Percentiles rank a stretch among this genome's conserved stretches.
These are phyloP conservation scores for Pythium guiyangense DNA, from an alignment of 352 stramenopile species.

Conservation along the genomic window DNA sequence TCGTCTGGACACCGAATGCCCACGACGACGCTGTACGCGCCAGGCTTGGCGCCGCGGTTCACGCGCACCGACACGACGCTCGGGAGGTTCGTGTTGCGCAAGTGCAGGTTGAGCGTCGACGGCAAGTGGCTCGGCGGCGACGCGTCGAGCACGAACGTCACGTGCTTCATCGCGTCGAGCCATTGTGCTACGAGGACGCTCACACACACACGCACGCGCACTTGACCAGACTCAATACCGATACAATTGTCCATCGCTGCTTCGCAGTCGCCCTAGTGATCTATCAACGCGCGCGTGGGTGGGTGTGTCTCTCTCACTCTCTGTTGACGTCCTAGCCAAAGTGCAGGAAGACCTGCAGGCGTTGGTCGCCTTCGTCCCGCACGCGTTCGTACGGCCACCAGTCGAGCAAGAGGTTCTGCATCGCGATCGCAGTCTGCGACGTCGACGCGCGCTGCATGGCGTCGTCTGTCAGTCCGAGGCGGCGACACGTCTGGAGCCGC, in stretches of 20 bases:
- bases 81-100: constrained; percentile 65
- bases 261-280: not conserved
- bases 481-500: constrained; percentile 53
- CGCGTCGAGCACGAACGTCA: constrained; percentile 67
- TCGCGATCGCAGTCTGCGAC: constrained; percentile 44
- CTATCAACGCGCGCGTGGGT: not conserved
- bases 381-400: constrained; percentile 31
- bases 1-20: constrained; percentile 48
- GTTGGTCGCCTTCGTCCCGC: constrained; percentile 38
- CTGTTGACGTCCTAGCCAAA: constrained; percentile 32
- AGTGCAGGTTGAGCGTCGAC: constrained; percentile 71
- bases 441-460: constrained; percentile 46
- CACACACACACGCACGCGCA: too few species aligned
- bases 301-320: not conserved
- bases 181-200: too few species aligned
- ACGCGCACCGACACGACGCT: constrained; percentile 71
- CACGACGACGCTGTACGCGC: constrained; percentile 44
- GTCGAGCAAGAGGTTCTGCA: constrained; percentile 67
- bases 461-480: constrained; percentile 57
- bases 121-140: constrained; percentile 51
- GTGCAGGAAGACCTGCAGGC: constrained; percentile 73
- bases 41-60: constrained; percentile 41
- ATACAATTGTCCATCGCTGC: too few species aligned
- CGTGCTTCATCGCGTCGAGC: constrained; percentile 71
- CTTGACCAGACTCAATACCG: too few species aligned